Evolutionary conservation across 2,329 filamentous ascomycete genomes (phyloP), one percentile per base, ranked within the genome.

Genomic region (Scytalidium lignicola): DNA sequence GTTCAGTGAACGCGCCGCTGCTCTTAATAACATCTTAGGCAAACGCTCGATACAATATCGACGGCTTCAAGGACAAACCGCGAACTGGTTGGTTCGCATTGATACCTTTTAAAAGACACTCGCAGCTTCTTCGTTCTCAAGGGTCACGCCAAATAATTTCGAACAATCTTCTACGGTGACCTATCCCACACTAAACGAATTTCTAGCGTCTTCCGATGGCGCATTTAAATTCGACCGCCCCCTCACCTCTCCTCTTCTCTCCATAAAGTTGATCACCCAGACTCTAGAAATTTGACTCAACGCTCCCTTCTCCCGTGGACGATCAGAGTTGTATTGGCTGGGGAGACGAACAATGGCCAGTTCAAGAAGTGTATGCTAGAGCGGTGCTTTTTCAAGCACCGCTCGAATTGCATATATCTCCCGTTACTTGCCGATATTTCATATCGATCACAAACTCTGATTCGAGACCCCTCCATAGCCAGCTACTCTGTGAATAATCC

Each of bases 221-320:
- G 32, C n/a, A 28, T 37, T 37, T 37, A 37, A 37, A 37, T 7
- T 4, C 32, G 15, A 37, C 17, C 46, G 21, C 17, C 43, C 43
- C 39, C 58, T 60, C 59, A 63, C 60, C 64, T 67, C 64, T 67
- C 63, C 65, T 66, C 67, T 59, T 58, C 66, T 61, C 63, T 63
- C 61, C 67, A 56, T 65, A 79, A 82, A 80, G 75, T 80, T 80
- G 70, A 72, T 60, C 64, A 65, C 64, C 75, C 75, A 71, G 69
- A 71, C 69, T 67, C 65, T 67, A 42, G 67, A 74, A 79, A 80
- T 81, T 82, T 82, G 79, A 78, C 78, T 71, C 70, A 66, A 64
- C 73, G 73, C 65, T 67, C 73, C 67, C 56, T 60, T 55, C 56
- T 61, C 64, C 62, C 62, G 71, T 77, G 75, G 72, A 71, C 74